Evolutionary conservation across 192 early-diverging fungal species (phyloP).

Genomic region (Backusella morwellensis): DNA sequence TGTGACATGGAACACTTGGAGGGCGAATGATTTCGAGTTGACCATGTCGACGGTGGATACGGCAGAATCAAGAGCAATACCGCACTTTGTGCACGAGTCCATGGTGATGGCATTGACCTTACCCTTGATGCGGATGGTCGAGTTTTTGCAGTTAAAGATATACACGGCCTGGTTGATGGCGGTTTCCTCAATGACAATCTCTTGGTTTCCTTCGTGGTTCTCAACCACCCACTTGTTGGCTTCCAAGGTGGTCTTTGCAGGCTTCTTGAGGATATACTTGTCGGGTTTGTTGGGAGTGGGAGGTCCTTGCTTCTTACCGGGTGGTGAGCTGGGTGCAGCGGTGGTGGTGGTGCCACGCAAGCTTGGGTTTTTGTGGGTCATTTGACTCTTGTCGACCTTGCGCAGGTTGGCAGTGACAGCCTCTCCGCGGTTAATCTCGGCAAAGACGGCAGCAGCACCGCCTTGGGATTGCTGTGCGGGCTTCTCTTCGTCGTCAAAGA

Average conservation of each 20-base stretch:
- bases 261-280: slow-evolving; percentile 60
- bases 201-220: slow-evolving; percentile 71
- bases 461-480: slow-evolving; percentile 18
- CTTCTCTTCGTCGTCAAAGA: slow-evolving; percentile 18
- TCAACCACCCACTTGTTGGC: slow-evolving; percentile 96
- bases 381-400: slow-evolving; percentile 93
- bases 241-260: slow-evolving; percentile 77
- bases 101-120: slow-evolving; percentile 92
- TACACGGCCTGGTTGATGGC: slow-evolving; percentile 89
- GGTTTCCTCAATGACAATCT: slow-evolving; percentile 77
- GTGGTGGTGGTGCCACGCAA: slow-evolving; percentile 56
- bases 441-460: slow-evolving; percentile 71
- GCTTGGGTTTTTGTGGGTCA: slow-evolving; percentile 98
- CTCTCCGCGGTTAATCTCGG: slow-evolving; percentile 81
- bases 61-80: slow-evolving; percentile 77
- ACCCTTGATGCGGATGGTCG: slow-evolving; percentile 86
- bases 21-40: slow-evolving; percentile 84
- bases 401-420: slow-evolving; percentile 75
- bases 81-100: slow-evolving; percentile 88
- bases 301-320: slow-evolving; percentile 45
- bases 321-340: slow-evolving; percentile 36
- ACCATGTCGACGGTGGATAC: slow-evolving; percentile 87
- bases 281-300: slow-evolving; percentile 55
- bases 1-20: slow-evolving; percentile 80
- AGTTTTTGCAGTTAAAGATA: slow-evolving; percentile 92